Evolutionary conservation across 345 rosid genomes (phyloP).

Genomic region (Cardamine resedifolia): DNA sequence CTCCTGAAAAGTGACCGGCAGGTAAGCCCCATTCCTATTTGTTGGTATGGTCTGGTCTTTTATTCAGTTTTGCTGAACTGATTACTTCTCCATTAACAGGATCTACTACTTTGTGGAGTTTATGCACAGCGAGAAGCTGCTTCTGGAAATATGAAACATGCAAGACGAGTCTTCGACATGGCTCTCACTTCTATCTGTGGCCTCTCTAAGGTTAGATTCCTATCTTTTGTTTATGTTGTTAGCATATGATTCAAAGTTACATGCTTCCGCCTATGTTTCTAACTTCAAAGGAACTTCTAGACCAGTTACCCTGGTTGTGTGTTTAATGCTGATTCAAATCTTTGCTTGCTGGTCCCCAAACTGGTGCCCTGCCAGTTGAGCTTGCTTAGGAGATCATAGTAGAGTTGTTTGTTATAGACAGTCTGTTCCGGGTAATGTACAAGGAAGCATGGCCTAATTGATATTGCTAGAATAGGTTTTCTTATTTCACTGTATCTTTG

Average conservation of each 20-base stretch:
- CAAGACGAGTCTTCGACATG: constrained; percentile 94
- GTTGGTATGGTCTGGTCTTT: constrained; percentile 10
- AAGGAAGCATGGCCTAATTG: constrained; percentile 21
- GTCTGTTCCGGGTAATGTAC: constrained; percentile 6
- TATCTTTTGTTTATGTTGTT: constrained; percentile 10
- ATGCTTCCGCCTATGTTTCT: constrained; percentile 17
- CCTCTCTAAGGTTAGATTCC: constrained; percentile 60
- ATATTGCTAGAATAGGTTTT: constrained; percentile 13
- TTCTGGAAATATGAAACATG: constrained; percentile 76
- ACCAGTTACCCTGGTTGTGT: not conserved
- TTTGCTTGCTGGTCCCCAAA: not conserved
- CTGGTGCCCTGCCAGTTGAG: constrained; percentile 2
- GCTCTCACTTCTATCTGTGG: constrained; percentile 79
- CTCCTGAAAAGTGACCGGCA: constrained; percentile 91
- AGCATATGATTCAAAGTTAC: not conserved
- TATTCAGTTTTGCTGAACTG: constrained; percentile 6
- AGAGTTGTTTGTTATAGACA: not conserved
- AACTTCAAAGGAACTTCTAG: constrained; percentile 3
- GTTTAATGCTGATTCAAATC: constrained; percentile 5
- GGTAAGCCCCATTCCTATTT: constrained; percentile 48
- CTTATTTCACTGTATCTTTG: not conserved
- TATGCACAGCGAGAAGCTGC: constrained; percentile 91
- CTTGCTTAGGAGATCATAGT: not conserved
- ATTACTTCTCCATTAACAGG: constrained; percentile 45
- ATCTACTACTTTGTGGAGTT: constrained; percentile 89